Base-by-base conservation (phyloP, 495 filamentous ascomycete species). In the Baudoinia panamericana region DNA sequence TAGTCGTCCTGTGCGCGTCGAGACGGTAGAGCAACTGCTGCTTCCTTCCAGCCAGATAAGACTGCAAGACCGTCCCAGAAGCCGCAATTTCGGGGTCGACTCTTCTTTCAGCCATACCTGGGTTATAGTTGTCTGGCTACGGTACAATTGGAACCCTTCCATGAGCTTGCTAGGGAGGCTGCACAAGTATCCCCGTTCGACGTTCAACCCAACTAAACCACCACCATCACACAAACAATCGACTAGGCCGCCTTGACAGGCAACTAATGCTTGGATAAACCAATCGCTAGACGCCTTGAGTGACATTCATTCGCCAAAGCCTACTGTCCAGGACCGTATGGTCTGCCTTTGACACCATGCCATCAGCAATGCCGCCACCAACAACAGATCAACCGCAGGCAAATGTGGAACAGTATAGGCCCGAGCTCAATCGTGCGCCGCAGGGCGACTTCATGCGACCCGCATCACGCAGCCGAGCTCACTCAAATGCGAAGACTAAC, bases 401-500 rank as follows among this genome's bases (percentile, higher is more conserved):
- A 18, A 5, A 21, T 2, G 21, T 7, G 12, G 44, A 29, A 11
- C 40, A 43, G 25, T 50, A 50, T 36, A 36, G 18, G 25, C 41
- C 46, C 3, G 18, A 50, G 3, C 35, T 50, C 30, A 38, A 6
- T 10, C 24, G 25, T 3, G 15, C 41, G 4, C 41, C 47, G 9
- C 41, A 40, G 19, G 47, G 47, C 2, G 47, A 50, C 42, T 50
- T 50, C 33, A 50, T 50, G 47, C 21, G 47, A 33, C 47, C 47
- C 9, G 33, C 41, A 13, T 11, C 36, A 13, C 19, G 42, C 6
- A 39, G 33, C 10, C 28, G 46, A 20, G 18, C 11, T n/a, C 26
- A 22, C 13, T 48, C 45, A 20, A 23, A 34, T 16, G 8, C 33
- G n/a, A 13, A 16, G 10, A 65, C 69, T 67, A 73, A 73, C 48